phyloP scores from a whole-genome alignment of 176 grass and related monocot species.

The Eleusine coracana region DNA sequence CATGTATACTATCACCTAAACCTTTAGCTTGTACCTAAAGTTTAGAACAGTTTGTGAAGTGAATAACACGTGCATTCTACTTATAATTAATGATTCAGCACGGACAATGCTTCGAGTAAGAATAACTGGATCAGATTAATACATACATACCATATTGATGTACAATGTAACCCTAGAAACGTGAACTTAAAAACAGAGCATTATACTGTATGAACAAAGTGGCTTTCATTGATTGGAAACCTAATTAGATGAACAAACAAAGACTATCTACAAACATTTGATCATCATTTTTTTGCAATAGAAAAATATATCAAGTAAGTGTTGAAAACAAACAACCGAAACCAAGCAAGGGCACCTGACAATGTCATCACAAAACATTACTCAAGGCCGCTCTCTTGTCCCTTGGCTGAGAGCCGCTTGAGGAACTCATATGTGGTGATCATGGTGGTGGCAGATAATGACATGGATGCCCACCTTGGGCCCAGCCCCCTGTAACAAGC shows the following conservation, averaged over 20 bases:
- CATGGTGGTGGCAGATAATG: constrained; percentile 77
- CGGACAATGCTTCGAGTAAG: background rate
- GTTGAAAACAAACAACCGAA: constrained; percentile 41
- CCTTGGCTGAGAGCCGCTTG: constrained; percentile 76
- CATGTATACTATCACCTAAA: background rate
- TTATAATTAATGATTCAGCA: background rate
- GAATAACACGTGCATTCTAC: background rate
- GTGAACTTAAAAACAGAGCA: background rate
- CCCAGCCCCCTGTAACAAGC: constrained; percentile 79
- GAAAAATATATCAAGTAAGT: constrained; percentile 43
- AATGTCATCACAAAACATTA: constrained; percentile 33
- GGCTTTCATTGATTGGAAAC: constrained; percentile 28
- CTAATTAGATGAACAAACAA: constrained; percentile 27
- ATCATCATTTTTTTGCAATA: constrained; percentile 38
- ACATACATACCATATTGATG: background rate
- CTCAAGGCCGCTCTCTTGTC: constrained; percentile 38
- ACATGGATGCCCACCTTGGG: constrained; percentile 88
- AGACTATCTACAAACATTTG: constrained; percentile 52
- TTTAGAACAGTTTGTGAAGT: background rate
- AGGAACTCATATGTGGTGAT: constrained; percentile 88
- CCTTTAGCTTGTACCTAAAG: background rate
- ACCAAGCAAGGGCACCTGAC: constrained; percentile 44
- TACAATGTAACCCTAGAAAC: background rate
- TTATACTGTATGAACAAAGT: background rate
- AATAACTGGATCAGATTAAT: background rate